phyloP scores from a whole-genome alignment of 345 rosid species.

The Reutealis trisperma region DNA sequence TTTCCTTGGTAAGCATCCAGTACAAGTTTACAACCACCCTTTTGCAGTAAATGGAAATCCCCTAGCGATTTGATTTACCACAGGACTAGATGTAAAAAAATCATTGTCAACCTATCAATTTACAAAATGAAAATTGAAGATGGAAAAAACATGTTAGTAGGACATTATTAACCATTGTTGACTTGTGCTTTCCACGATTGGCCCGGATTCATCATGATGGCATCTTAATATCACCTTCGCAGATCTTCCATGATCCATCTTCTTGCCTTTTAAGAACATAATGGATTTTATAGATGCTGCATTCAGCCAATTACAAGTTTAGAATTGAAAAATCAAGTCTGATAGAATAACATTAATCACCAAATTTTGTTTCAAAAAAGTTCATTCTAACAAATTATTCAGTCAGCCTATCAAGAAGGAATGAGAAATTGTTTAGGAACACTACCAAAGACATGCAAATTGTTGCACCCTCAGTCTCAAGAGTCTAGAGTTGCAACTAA shows the following conservation, averaged over 20 bases:
- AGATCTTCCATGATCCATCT: conserved; percentile 87
- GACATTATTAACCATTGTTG: background rate
- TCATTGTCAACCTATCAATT: conserved; percentile 1
- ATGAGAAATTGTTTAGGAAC: background rate
- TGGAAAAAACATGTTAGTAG: conserved; percentile 5
- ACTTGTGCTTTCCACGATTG: background rate
- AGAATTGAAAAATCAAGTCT: background rate
- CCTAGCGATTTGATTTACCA: background rate
- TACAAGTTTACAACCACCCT: background rate
- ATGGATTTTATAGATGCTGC: conserved; percentile 71
- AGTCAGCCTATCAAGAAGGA: background rate
- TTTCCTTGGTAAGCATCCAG: conserved; percentile 1
- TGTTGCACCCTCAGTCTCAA: background rate
- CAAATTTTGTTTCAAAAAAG: background rate
- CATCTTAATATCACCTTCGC: conserved; percentile 60
- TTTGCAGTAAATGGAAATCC: background rate
- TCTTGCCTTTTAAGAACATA: conserved; percentile 76
- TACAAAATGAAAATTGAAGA: background rate
- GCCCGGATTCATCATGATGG: conserved; percentile 43
- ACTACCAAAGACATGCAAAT: background rate
- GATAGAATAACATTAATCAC: background rate
- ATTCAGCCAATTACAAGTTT: background rate
- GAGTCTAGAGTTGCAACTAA: no score
- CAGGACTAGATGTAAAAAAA: background rate
- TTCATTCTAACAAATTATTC: background rate